Base-by-base conservation (phyloP, 169 alveolate species). In the Eimeria necatrix region DNA sequence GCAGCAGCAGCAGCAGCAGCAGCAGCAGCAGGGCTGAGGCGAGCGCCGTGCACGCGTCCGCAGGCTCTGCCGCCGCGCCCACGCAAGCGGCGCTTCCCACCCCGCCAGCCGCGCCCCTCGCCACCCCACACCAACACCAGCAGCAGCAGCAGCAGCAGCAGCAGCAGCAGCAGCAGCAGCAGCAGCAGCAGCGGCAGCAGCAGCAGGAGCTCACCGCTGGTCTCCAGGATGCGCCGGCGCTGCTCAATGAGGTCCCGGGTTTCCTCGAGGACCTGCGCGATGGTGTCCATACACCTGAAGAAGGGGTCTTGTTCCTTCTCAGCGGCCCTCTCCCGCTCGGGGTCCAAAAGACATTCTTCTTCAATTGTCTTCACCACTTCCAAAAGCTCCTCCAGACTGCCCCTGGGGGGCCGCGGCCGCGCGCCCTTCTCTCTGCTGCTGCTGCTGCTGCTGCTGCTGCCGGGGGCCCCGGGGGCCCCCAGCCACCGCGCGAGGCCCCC, bases 241-340 rank as follows among this genome's bases (percentile, higher is more conserved):
- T 80, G 89, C 49, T 80, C 89, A n/a, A 80, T 80, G 26, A 80
- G 70, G 18, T 80, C 89, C 12, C 70, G 0, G 0, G 89, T 80
- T n/a, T 80, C 89, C 14, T 80, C 89, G 4, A 80, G 5, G 49
- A 80, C 89, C 2, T 80, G 89, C 41, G 18, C 12, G 20, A 80
- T 80, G 48, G 70, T n/a, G 48, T 51, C 70, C 52, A 26, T 80
- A 48, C 89, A 80, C 70, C 20, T 80, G 70, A 14, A 80, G 52
- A 80, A 80, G 70, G 89, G 71, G 70, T 80, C 89, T 22, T 49
- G 68, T 8, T 80, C 89, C 26, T 48, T n/a, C 8, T 80, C 89
- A 48, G 46, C 41, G 6, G 18, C 70, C 2, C 8, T 22, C 5
- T 80, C 89, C 60, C 49, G 41, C 10, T 80, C 89, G 4, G 89